Evolutionary conservation across 495 filamentous ascomycete genomes (phyloP), one percentile per base, ranked within the genome.

Genomic region (Podospora conica): DNA sequence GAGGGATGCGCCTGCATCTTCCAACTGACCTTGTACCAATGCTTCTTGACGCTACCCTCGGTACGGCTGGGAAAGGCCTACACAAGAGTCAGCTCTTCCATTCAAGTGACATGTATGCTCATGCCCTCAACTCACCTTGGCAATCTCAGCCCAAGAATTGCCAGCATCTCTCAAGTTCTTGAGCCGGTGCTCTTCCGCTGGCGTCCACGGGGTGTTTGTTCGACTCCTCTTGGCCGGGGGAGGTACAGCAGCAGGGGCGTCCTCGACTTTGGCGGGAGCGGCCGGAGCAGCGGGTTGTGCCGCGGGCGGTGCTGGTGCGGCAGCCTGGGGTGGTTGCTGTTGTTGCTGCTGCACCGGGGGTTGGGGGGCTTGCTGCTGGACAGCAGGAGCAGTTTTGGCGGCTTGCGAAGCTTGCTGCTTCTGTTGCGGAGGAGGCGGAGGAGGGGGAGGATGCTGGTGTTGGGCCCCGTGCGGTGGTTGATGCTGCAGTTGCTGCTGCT

Each of bases 11-110:
- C 27, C 22, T 5, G 27, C 28, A 9, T 18, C 58, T 55, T 21
- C 71, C 80, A 61, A 82, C 40, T 48, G 11, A 93, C 93, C 85
- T 98, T 98, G 76, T 98, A 98, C 95, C 95, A 98, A 77, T 98
- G 95, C 80, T 98, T 98, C 84, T 98, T 98, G 11, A 98, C 95
- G 72, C 92, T 96, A 20, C 95, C 95, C 77, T 98, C 95, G 23
- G 95, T 98, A 69, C 95, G 84, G 20, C 85, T 87, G 18, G 95
- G 95, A 77, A 98, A 98, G 10, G 90, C 93, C 91, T 96, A 40
- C 9, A 53, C 7, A 25, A 53, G 61, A 59, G 69, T 79, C 62
- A 80, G 78, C 66, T 2, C 20, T 5, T 3, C 22, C 7, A 9
- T 21, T 68, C 24, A 1, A n/a, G 25, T 33, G 60, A 27, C 58